These are phyloP conservation scores for Ophiostoma fasciatum DNA, from an alignment of 2,329 filamentous ascomycete genomes.

Conservation along the genomic window DNA sequence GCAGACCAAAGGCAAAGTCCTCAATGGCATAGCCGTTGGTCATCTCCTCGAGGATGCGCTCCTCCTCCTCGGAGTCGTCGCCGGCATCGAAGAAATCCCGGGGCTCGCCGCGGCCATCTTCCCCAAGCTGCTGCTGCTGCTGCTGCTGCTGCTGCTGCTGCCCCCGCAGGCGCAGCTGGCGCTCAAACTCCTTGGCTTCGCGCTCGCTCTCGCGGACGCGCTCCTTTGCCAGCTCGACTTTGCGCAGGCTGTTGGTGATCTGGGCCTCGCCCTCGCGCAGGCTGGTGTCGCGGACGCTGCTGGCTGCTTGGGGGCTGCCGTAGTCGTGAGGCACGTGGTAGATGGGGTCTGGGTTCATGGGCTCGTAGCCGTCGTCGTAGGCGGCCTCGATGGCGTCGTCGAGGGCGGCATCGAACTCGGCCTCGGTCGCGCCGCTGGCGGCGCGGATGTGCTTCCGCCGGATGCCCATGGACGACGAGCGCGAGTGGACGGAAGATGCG, in stretches of 20 bases:
- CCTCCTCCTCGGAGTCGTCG: constrained; percentile 55
- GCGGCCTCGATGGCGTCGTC: constrained; percentile 94
- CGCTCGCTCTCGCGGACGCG: constrained; percentile 58
- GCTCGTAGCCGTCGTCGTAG: constrained; percentile 83
- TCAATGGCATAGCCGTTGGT: constrained; percentile 70
- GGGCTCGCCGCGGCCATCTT: constrained; percentile 21
- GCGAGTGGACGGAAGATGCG: constrained; percentile 65
- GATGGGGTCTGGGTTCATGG: constrained; percentile 33
- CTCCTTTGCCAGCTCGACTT: constrained; percentile 63
- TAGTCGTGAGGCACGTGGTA: constrained; percentile 15
- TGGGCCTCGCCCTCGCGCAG: constrained; percentile 23
- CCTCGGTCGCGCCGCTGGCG: constrained; percentile 60
- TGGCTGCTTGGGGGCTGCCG: too few relatives aligned
- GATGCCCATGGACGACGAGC: constrained; percentile 55
- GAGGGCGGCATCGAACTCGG: constrained; percentile 84
- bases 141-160: constrained; percentile 31
- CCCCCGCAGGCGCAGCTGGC: constrained; percentile 35
- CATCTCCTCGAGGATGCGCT: constrained; percentile 74
- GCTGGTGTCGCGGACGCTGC: neutral
- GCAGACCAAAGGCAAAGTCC: constrained; percentile 62
- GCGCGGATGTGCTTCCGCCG: constrained; percentile 55
- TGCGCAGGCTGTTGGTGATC: constrained; percentile 42
- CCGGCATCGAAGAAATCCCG: constrained; percentile 44
- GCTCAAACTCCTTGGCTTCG: constrained; percentile 49
- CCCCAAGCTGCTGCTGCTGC: neutral